Evolutionary conservation across 2,329 filamentous ascomycete species (phyloP).

Genomic region (Basipetospora chlamydospora): DNA sequence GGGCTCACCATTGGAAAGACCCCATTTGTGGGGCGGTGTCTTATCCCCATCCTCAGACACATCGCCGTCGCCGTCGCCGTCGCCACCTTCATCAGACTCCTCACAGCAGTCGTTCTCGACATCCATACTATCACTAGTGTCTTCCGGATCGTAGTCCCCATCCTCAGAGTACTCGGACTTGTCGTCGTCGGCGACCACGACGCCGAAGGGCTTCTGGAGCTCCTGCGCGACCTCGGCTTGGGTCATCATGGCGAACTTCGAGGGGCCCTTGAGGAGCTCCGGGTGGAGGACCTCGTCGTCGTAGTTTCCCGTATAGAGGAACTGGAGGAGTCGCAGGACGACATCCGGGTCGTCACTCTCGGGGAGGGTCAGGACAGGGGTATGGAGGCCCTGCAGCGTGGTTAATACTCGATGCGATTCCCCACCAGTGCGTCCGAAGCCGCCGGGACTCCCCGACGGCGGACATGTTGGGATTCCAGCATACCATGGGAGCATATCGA

Average conservation of each 20-base stretch:
- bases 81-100: not conserved
- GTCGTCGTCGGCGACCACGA: too few species aligned
- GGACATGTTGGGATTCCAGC: too few species aligned
- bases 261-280: not conserved
- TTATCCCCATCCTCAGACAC: constrained; percentile 5
- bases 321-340: constrained; percentile 15
- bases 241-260: not conserved
- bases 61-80: not conserved
- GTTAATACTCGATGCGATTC: too few species aligned
- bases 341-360: constrained; percentile 16
- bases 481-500: constrained; percentile 14
- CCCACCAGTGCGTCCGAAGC: too few species aligned
- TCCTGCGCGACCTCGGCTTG: too few species aligned
- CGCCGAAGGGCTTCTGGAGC: not conserved
- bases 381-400: constrained; percentile 10
- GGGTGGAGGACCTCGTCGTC: constrained; percentile 5
- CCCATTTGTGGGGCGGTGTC: too few species aligned
- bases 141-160: too few species aligned
- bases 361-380: constrained; percentile 12
- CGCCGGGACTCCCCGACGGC: too few species aligned
- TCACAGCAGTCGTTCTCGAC: not conserved
- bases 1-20: too few species aligned
- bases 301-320: constrained; percentile 15
- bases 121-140: not conserved
- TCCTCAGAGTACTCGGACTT: not conserved